Base-by-base conservation (phyloP, 306 rosid species). In the Citrullus colocynthis region DNA sequence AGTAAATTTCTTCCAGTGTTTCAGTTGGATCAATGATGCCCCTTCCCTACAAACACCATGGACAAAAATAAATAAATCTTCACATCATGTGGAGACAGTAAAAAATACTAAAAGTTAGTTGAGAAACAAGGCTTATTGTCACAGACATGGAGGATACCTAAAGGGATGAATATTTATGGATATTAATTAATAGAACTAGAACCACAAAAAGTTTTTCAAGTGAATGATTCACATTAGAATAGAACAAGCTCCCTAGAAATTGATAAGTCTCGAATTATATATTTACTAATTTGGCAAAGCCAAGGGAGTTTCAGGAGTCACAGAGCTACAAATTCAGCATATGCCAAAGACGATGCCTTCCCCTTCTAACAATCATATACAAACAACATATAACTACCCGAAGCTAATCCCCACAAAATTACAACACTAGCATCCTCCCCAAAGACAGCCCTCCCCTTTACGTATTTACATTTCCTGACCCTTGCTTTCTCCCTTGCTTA, bases 1-100 rank as follows among this genome's bases (percentile, higher is more conserved):
- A 90, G 87, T 94, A 94, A 64, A 94, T 87, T 88, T 94, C 98
- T 84, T 94, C 98, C 86, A 94, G 72, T 56, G 91, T 89, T 88
- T 90, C 95, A 78, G 96, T 92, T 83, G 86, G 86, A 88, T 91
- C 91, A 75, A 84, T 81, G 78, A 86, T 63, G 84, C 90, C 93
- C 86, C 88, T 92, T 82, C 97, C 97, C 98, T 94, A 86, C 85
- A 87, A 78, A 64, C 69, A 72, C 77, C 60, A 49, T 30, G 13
- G 44, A 72, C 56, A 20, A n/a, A 39, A 67, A 14, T 70, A 44
- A 45, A 44, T 70, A 14, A 45, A 70, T 44, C 36, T 44, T 70
- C 52, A 3, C 20, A 24, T 32, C 15, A 28, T 63, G 60, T 72
- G 44, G 42, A 49, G 44, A 14, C 56, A 49, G 8, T 21, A 72